Base-by-base conservation (phyloP, 441 rosid species). In the Geranium incanum region DNA sequence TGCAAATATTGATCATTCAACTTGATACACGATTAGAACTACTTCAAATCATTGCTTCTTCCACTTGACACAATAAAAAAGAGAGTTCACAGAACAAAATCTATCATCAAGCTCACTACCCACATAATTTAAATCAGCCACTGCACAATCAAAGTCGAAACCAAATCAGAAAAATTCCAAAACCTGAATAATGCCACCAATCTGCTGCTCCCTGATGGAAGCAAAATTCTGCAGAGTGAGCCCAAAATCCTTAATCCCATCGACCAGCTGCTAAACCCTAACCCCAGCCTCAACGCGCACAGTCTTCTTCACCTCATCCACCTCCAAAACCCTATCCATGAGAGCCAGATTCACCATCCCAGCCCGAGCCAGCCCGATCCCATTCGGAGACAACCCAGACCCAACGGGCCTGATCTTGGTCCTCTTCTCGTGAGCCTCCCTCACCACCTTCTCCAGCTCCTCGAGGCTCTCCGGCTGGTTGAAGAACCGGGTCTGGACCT, bases 141-240 rank as follows among this genome's bases (percentile, higher is more conserved):
- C 21, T 21, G 21, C 21, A 21, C 21, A 21, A 21, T 21, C 21
- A 21, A 21, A 21, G 21, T 21, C 21, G 33, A 70, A 66, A 45
- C 28, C 16, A 39, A 2, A 18, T 9, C 39, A 36, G 8, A 6
- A 73, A 15, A 33, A 43, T 13, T 57, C 8, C 45, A 68, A 41
- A 74, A 89, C 90, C 94, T 87, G 90, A 78, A 94, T 74, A 81
- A 95, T 90, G 78, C 99, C 99, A 79, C 97, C 97, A 80, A 94
- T 89, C 82, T 94, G 97, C 85, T 90, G 99, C 81, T 92, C 97
- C 82, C 97, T 85, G 71, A 92, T 94, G 75, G 97, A 94, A 2
- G 97, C 96, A 70, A 90, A 92, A 76, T 92, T 94, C 88, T 94
- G 95, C 72, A 90, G 85, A 75, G 99, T 94, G 65, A 94, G 75